Percentiles rank a stretch among this genome's conserved stretches.
These are phyloP conservation scores for Inga leiocalycina DNA, from an alignment of 306 rosid species.

Conservation along the genomic window DNA sequence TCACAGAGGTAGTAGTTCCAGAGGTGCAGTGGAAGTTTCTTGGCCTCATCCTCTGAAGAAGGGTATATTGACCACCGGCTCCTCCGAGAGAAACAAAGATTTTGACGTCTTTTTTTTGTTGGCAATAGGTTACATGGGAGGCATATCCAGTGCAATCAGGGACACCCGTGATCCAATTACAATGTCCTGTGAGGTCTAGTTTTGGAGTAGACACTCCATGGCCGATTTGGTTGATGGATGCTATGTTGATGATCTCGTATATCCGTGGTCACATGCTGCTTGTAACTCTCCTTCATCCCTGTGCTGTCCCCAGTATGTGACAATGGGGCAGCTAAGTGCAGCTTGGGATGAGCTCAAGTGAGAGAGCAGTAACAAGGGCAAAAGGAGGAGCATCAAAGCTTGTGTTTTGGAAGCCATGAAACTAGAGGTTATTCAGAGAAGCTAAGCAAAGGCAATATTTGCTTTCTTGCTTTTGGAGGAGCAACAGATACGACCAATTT, in stretches of 20 bases:
- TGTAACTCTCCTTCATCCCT: not conserved
- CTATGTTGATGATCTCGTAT: not conserved
- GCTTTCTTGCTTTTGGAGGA: not conserved
- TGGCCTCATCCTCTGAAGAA: not conserved
- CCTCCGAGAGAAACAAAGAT: conserved; percentile 17
- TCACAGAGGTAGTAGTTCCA: conserved; percentile 26
- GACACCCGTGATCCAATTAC: not conserved
- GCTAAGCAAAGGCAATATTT: not conserved
- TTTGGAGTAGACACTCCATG: not conserved
- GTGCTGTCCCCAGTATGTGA: not conserved
- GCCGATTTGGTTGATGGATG: not conserved
- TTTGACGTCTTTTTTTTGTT: not conserved
- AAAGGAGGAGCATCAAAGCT: not conserved
- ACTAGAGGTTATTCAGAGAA: not conserved
- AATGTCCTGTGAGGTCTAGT: not conserved
- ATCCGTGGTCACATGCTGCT: not conserved
- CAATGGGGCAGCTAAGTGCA: not conserved
- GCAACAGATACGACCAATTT: not conserved
- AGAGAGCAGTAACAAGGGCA: not conserved
- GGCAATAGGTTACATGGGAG: not conserved
- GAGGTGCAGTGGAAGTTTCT: not conserved
- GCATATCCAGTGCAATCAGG: not conserved
- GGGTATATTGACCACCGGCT: not conserved
- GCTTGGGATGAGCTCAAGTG: not conserved
- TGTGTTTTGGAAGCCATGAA: conserved; percentile 1